Evolutionary conservation across 306 rosid genomes (phyloP).

Genomic region (Delonix regia): DNA sequence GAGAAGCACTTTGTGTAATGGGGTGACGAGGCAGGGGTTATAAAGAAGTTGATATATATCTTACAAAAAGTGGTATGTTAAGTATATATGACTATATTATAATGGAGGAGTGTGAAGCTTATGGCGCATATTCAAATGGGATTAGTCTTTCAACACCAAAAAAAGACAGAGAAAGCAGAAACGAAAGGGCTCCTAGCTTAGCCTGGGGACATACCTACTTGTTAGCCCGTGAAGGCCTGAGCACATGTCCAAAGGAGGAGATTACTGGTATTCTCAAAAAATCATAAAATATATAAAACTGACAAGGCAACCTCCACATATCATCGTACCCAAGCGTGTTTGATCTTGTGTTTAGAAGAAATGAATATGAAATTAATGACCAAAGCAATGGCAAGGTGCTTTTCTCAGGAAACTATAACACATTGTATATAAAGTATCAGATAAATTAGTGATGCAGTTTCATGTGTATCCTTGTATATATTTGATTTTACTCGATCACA

Average conservation of each 20-base stretch:
- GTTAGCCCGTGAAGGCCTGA: constrained; percentile 42
- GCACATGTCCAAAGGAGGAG: constrained; percentile 33
- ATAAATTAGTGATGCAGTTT: too few species aligned
- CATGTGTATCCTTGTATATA: not conserved
- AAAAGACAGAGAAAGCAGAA: constrained; percentile 27
- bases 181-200: constrained; percentile 3
- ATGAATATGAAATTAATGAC: not conserved
- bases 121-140: constrained; percentile 47
- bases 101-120: constrained; percentile 28
- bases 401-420: constrained; percentile 1
- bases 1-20: constrained; percentile 29
- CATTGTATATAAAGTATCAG: not conserved
- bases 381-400: not conserved
- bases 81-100: constrained; percentile 23
- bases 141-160: constrained; percentile 28
- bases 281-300: too few species aligned
- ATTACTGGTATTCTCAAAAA: not conserved
- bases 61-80: constrained; percentile 29
- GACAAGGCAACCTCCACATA: not conserved
- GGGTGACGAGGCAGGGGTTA: constrained; percentile 28
- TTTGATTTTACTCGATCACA: not conserved
- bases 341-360: not conserved
- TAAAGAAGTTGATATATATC: constrained; percentile 20
- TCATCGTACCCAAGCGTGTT: constrained; percentile 28
- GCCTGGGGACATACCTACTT: constrained; percentile 24